Evolutionary conservation across 345 rosid species (phyloP).

Genomic region (Eucalyptus brandiana): DNA sequence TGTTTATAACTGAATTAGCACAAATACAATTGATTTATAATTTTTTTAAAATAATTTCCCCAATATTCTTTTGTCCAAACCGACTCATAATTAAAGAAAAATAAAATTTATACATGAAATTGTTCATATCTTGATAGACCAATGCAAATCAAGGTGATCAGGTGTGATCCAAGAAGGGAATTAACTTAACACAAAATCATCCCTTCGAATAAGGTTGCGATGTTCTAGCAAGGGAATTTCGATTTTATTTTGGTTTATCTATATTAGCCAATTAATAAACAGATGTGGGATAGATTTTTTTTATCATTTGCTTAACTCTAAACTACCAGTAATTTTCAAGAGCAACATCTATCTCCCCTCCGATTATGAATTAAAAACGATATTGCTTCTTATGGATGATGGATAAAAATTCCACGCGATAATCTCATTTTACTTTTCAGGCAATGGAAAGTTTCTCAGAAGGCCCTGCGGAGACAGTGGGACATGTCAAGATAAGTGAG

Average conservation of each 20-base stretch:
- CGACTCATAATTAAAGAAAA: neutral
- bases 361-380: neutral
- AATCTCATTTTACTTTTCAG: neutral
- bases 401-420: too few species aligned
- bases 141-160: neutral
- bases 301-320: neutral
- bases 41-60: too few species aligned
- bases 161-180: neutral
- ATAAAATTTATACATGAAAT: neutral
- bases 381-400: neutral
- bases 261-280: neutral
- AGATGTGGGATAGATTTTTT: neutral
- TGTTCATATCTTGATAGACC: neutral
- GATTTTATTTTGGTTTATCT: neutral
- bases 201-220: neutral
- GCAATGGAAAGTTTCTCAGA: neutral
- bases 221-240: neutral
- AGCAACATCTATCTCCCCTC: neutral
- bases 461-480: neutral
- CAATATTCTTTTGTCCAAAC: neutral
- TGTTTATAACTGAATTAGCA: too few species aligned
- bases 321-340: neutral
- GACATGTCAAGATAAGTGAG: neutral
- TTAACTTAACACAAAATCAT: neutral
- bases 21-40: too few species aligned